These are phyloP conservation scores for Aotearoamyces nothofagi DNA, from an alignment of 2,329 filamentous ascomycete genomes.

Conservation along the genomic window DNA sequence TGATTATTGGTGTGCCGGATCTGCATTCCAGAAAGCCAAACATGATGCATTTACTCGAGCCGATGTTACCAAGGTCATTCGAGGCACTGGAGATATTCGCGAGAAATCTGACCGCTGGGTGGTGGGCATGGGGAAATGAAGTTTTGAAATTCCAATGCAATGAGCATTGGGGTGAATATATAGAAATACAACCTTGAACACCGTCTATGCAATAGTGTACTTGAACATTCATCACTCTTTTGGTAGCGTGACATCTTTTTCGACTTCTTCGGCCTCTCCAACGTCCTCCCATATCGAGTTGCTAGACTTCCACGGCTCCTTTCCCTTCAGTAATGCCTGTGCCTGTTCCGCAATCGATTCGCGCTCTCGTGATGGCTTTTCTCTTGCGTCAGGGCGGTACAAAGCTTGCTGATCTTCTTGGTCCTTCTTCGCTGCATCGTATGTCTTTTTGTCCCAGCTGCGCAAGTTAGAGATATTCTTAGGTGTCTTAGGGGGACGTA, in stretches of 20 bases:
- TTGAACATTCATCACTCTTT: slow-evolving; percentile 4
- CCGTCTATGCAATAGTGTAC: neutral
- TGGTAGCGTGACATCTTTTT: slow-evolving; percentile 13
- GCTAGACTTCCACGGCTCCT: slow-evolving; percentile 38
- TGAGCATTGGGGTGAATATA: slow-evolving; percentile 29
- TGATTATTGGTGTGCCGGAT: slow-evolving; percentile 58
- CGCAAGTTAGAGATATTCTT: no score
- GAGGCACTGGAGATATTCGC: slow-evolving; percentile 63
- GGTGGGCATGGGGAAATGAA: slow-evolving; percentile 70
- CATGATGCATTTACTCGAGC: slow-evolving; percentile 42
- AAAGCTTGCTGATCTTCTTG: slow-evolving; percentile 22
- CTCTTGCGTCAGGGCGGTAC: slow-evolving; percentile 14
- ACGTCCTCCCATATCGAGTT: slow-evolving; percentile 29
- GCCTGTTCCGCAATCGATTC: slow-evolving; percentile 41
- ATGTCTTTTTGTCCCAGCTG: slow-evolving; percentile 48
- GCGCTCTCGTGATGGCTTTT: slow-evolving; percentile 21
- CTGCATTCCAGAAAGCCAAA: slow-evolving; percentile 69
- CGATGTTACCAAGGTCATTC: slow-evolving; percentile 34
- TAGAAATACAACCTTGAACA: neutral
- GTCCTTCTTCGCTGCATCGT: slow-evolving; percentile 33
- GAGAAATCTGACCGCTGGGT: slow-evolving; percentile 55
- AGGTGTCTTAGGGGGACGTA: no score
- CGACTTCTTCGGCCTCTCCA: slow-evolving; percentile 16
- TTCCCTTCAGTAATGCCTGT: slow-evolving; percentile 41
- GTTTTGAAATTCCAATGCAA: slow-evolving; percentile 52